Evolutionary conservation across 306 rosid species (phyloP).

Genomic region (Prunus dulcis): DNA sequence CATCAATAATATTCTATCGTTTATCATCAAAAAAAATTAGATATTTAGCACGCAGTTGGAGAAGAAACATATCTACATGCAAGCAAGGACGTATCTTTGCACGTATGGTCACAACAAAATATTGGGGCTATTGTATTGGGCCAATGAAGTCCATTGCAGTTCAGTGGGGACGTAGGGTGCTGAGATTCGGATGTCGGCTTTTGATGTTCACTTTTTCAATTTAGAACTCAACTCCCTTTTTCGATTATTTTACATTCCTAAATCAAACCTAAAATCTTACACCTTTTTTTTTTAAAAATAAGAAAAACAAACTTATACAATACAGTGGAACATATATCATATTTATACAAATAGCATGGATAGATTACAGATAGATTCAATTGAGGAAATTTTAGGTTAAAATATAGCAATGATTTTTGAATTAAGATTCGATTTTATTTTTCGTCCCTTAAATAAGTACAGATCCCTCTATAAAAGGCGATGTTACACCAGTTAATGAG

Average conservation of each 20-base stretch:
- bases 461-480: fast-evolving
- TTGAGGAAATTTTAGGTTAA: no score
- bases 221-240: not conserved
- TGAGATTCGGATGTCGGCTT: constrained; percentile 33
- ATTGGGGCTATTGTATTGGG: constrained; percentile 1
- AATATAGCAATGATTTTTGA: no score
- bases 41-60: not conserved
- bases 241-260: not conserved
- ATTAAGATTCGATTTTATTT: no score
- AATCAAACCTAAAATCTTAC: not conserved
- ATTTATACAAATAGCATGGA: not conserved
- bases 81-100: constrained; percentile 1
- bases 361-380: not conserved
- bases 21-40: not conserved
- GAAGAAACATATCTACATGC: not conserved
- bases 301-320: not conserved
- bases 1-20: no score
- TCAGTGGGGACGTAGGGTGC: constrained; percentile 12
- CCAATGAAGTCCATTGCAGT: constrained; percentile 19
- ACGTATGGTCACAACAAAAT: not conserved
- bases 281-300: not conserved
- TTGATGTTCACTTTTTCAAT: not conserved
- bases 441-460: no score
- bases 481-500: not conserved
- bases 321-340: not conserved